Evolutionary conservation across 2,329 filamentous ascomycete species (phyloP).

Genomic region (Sporothrix sp.): DNA sequence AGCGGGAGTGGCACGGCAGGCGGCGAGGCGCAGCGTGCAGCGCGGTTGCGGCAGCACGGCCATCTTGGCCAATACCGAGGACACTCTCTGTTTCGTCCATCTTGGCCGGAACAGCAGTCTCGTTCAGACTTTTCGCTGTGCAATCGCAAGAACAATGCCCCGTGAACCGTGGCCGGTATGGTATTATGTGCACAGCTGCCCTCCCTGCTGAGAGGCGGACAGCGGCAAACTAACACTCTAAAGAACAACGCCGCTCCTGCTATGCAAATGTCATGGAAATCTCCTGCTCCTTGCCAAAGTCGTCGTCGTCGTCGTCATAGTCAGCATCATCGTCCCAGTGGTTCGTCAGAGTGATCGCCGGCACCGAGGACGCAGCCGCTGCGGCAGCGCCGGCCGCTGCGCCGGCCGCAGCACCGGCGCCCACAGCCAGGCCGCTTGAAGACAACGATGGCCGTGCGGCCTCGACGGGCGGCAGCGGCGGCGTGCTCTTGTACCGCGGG

Average conservation of each 20-base stretch:
- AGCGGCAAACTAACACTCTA: not conserved
- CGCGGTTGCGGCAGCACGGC: not conserved
- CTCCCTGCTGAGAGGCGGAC: not conserved
- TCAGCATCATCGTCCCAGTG: slow-evolving; percentile 57
- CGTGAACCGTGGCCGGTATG: not conserved
- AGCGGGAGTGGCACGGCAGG: not conserved
- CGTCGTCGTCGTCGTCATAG: slow-evolving; percentile 51
- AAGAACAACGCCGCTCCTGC: not conserved
- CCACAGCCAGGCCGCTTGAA: not conserved
- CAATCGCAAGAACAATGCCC: no score
- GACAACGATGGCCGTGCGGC: not conserved
- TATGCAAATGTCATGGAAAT: slow-evolving; percentile 76
- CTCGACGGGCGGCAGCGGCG: slow-evolving; percentile 10
- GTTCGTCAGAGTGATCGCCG: slow-evolving; percentile 43
- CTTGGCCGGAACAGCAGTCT: no score
- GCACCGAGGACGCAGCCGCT: slow-evolving; percentile 35
- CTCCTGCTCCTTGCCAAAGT: slow-evolving; percentile 63
- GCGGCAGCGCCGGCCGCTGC: not conserved
- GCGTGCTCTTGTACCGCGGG: slow-evolving; percentile 14
- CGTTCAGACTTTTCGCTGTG: no score
- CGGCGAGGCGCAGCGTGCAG: not conserved
- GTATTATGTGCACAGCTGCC: not conserved
- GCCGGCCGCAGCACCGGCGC: not conserved
- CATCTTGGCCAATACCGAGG: not conserved
- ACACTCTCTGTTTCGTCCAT: not conserved